Evolutionary conservation across 75 land plant genomes (phyloP), one percentile per base, ranked within the genome.

Genomic region (Pinus tabuliformis): DNA sequence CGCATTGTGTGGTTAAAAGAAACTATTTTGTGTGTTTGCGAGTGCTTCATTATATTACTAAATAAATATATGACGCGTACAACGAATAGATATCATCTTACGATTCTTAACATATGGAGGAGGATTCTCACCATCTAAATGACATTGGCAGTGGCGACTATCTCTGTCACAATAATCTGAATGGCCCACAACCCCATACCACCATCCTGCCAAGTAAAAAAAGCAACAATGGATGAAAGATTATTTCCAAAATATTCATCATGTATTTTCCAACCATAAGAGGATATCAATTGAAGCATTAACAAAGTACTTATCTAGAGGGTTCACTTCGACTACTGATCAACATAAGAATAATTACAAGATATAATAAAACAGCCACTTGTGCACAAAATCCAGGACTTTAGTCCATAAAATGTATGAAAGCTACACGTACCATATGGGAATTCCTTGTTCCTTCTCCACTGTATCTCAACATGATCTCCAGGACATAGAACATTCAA

Each of bases 151-250:
- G 70, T 60, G 80, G 73, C 75, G 81, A 57, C 73, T 78, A 74
- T 82, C 89, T 66, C 88, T 84, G 81, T 86, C 84, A 80, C 98
- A 95, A 57, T 83, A 77, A 74, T 95, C 98, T 77, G 85, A 74
- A 78, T 95, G 98, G 13, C 98, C 98, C 1, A 95, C 93, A 73
- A 91, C 79, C 36, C 98, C 98, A 83, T 95, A 95, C 98, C 98
- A 95, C 98, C 98, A 95, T 20, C 98, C 98, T 95, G 87, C 61
- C 59, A 82, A 37, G 70, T 7, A 58, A 72, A 72, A 24, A n/a
- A 45, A 72, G 14, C 57, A 56, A 72, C 21, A 26, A 49, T 22
- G 12, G 16, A 45, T 45, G 9, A 72, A 9, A 49, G 12, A 15
- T 36, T 65, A 18, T 65, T 65, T 36, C 37, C 17, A 30, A 65